Percentiles rank a stretch among this genome's conserved stretches.
Conservation (phyloP, 2,329 filamentous ascomycete species). For the Botrytis galanthina region DNA sequence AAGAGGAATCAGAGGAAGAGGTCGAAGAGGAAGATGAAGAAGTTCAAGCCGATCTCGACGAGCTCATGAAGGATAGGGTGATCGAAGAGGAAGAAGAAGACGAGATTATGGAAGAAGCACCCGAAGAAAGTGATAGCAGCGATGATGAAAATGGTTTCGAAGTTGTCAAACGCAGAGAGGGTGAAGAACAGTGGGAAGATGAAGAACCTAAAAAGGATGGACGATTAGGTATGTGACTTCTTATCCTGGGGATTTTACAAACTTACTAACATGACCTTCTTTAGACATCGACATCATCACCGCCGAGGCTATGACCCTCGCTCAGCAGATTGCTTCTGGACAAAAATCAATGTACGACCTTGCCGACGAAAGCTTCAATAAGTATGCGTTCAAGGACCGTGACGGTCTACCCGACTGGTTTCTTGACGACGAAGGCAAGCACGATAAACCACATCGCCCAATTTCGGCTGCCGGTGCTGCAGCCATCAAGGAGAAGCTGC, state of each 20-base stretch:
- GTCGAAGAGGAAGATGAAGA: conserved; percentile 45
- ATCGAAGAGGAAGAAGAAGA: conserved; percentile 37
- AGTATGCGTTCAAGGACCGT: conserved; percentile 82
- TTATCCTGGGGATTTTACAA: neutral
- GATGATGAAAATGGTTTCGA: conserved; percentile 57
- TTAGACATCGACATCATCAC: conserved; percentile 96
- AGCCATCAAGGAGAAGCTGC: conserved; percentile 91
- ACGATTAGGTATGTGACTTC: conserved; percentile 49
- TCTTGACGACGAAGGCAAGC: conserved; percentile 82
- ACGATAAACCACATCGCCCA: conserved; percentile 83
- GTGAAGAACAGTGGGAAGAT: conserved; percentile 63
- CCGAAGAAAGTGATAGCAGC: conserved; percentile 25
- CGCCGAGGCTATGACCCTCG: conserved; percentile 98
- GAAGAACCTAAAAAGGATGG: conserved; percentile 63
- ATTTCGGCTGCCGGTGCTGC: conserved; percentile 85
- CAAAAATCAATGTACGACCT: conserved; percentile 76
- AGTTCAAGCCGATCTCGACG: conserved; percentile 40
- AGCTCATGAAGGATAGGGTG: conserved; percentile 33
- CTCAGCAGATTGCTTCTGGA: conserved; percentile 85
- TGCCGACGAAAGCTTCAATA: conserved; percentile 91
- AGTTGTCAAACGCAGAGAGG: conserved; percentile 51
- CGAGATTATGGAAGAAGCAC: conserved; percentile 26
- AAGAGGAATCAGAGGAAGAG: conserved; percentile 49
- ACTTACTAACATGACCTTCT: conserved; percentile 26
- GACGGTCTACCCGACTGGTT: conserved; percentile 98